Base-by-base conservation (phyloP, 805 yeast species). In the Myxozyma vanderwaltii region DNA sequence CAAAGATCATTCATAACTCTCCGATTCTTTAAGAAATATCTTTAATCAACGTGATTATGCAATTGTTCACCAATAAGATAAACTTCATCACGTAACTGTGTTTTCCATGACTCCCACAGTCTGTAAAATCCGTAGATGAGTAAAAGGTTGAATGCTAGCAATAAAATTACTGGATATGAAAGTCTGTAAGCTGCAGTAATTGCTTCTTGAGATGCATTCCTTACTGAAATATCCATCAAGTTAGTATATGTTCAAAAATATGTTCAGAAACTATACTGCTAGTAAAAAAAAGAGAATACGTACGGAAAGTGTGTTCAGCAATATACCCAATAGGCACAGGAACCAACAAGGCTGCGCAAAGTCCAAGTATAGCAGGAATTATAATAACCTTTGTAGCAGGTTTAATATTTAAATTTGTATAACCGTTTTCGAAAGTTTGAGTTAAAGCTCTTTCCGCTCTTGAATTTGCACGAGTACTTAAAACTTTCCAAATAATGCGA, bases 41-140 rank as follows among this genome's bases (percentile, higher is more conserved):
- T 7, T 27, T 31, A 50, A 12, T 54, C 67, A 39, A 56, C 66
- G 54, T 67, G 61, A 54, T 73, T 73, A 49, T 73, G 72, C 36
- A 73, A 65, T 43, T 68, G 72, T 45, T 67, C 66, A 15, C 76
- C 75, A 23, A 72, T 67, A 35, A 70, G 56, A 54, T 73, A 73
- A 5, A 68, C 65, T 23, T 70, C 70, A 54, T 73, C 76, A 17
- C 73, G 59, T n/a, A 72, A 68, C 17, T 52, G 58, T n/a, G 45
- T 39, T 29, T 60, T 56, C 69, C 69, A 66, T 13, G 36, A 45
- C 17, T 23, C 31, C 63, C 53, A 52, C 17, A 51, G 21, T 36
- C 54, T 26, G 21, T 31, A 58, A 10, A 15, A 35, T 47, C 44
- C 46, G 29, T 45, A 59, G 12, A 43, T 26, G 4, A 39, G 31